Evolutionary conservation across 2,329 filamentous ascomycete genomes (phyloP), one percentile per base, ranked within the genome.

Genomic region (Botrytis deweyae): DNA sequence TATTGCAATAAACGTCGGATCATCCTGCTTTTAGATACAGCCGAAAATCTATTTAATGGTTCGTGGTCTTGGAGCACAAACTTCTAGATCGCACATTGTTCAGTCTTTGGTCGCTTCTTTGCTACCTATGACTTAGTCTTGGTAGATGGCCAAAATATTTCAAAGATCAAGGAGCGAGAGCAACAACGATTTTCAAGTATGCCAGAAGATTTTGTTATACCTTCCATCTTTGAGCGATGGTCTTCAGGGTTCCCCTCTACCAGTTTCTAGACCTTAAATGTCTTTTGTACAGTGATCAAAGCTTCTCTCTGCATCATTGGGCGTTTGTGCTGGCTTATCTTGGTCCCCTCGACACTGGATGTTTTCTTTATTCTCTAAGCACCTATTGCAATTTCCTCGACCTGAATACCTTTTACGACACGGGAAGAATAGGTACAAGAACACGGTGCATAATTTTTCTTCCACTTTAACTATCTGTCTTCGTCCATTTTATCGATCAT

Each of bases 1-100:
- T 99, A 99, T 82, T 99, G 97, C 85, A 97, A 93, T 83, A 95
- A 96, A 83, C 89, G 96, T 72, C 89, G 96, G 63, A 88, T 98
- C 38, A 98, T 98, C 76, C 83, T 99, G 16, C 86, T 99, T 33
- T 93, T 94, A 72, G 94, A 98, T 79, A 98, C 96, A 3, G 96
- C 96, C 0, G 92, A 97, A 77, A 97, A 97, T 79, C 85, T 99
- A 70, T 94, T 93, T 78, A 91, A 93, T 81, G 92, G 95, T 96
- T 87, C 83, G 88, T 86, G 76, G 76, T 75, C 76, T 62, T 80
- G 79, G 78, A 69, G 55, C 46, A 55, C 55, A 33, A 73, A 25
- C 40, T 73, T 69, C 36, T 73, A 58, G 40, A 73, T 73, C 38
- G 29, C 64, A 52, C n/a, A 42, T 46, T 46, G 29, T 58, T 46